Percentiles rank a stretch among this genome's conserved stretches.
phyloP scores from a whole-genome alignment of 495 filamentous ascomycete species.

The Peziza echinospora region DNA sequence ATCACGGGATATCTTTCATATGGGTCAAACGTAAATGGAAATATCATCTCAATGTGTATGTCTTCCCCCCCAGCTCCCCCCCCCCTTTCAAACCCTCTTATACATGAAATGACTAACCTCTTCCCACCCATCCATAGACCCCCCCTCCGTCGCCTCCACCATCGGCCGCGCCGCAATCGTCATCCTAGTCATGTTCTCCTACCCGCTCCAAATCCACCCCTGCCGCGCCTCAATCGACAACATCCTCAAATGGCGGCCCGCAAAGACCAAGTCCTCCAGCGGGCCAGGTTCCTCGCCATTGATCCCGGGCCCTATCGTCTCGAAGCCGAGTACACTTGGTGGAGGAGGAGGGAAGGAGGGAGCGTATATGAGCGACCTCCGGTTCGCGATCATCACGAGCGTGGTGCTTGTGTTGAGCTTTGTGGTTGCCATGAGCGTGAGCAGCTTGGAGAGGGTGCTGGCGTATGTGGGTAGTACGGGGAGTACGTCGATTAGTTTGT shows the following conservation, averaged over 20 bases:
- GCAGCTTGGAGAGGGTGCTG: constrained; percentile 67
- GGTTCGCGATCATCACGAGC: constrained; percentile 79
- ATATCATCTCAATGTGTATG: constrained; percentile 68
- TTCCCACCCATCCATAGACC: constrained; percentile 25
- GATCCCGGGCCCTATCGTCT: constrained; percentile 21
- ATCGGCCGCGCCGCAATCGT: constrained; percentile 91
- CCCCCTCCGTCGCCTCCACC: constrained; percentile 58
- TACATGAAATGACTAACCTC: constrained; percentile 5
- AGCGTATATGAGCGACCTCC: constrained; percentile 76
- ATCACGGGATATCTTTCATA: constrained; percentile 92
- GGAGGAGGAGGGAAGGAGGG: constrained; percentile 23
- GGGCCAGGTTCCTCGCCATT: constrained; percentile 19
- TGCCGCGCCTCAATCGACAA: constrained; percentile 86
- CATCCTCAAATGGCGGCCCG: constrained; percentile 75
- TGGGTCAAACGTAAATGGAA: constrained; percentile 64
- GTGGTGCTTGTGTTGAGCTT: constrained; percentile 66
- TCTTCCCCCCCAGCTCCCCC: constrained; percentile 15
- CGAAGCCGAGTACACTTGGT: constrained; percentile 18
- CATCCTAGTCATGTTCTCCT: constrained; percentile 88
- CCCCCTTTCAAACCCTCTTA: neutral
- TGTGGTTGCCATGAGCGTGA: constrained; percentile 71
- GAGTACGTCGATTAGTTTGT: constrained; percentile 85
- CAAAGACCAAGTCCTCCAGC: neutral
- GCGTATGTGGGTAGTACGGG: constrained; percentile 92
- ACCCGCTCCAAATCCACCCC: constrained; percentile 85